phyloP scores from a whole-genome alignment of 768 basidiomycete species.

The Mrakia hoshinonis region DNA sequence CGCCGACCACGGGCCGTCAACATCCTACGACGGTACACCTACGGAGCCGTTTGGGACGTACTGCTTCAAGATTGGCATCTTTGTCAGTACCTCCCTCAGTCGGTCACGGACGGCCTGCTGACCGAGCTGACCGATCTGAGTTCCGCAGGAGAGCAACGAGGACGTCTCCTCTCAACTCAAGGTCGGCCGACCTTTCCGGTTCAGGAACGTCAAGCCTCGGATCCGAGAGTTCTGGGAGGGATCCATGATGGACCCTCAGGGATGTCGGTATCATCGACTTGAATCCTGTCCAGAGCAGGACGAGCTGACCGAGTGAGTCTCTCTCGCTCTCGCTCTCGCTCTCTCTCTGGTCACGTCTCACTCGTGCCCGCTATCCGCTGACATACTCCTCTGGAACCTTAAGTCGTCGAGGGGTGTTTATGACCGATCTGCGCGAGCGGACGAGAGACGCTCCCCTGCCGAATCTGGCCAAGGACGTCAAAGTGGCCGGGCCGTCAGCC shows the following conservation, averaged over 20 bases:
- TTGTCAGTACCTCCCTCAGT: not conserved
- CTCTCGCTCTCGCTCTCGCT: not conserved
- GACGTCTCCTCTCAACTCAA: not conserved
- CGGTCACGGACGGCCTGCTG: no score
- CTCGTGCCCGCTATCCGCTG: not conserved
- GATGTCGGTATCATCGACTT: not conserved
- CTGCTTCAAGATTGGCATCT: not conserved
- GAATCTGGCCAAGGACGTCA: not conserved
- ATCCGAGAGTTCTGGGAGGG: conserved; percentile 6
- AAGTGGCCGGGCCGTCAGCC: not conserved
- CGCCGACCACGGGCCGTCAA: not conserved
- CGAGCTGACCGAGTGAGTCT: not conserved
- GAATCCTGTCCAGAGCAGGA: not conserved
- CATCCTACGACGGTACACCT: not conserved
- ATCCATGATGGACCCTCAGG: not conserved
- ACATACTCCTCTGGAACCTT: not conserved
- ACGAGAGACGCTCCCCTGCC: not conserved
- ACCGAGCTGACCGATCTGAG: not conserved
- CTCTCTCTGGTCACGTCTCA: not conserved
- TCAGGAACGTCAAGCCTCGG: not conserved
- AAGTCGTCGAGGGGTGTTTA: not conserved
- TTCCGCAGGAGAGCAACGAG: not conserved
- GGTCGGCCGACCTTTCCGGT: not conserved
- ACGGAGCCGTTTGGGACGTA: not conserved
- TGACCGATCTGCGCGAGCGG: not conserved